These are phyloP conservation scores for Asparagopsis taxiformis DNA, from an alignment of 31 red algal species.

Conservation along the genomic window DNA sequence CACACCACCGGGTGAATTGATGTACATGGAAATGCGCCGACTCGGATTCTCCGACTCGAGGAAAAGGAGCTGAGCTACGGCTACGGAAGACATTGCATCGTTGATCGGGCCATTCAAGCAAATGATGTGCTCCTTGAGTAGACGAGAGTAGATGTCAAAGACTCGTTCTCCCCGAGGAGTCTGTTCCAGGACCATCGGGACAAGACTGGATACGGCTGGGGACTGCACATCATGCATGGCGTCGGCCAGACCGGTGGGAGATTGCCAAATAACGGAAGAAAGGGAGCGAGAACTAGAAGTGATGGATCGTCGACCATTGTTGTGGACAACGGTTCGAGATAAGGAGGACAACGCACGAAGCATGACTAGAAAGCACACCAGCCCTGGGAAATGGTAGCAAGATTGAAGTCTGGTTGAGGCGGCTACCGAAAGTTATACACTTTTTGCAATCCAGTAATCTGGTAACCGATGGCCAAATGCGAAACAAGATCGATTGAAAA, in stretches of 20 bases:
- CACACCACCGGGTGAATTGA: constrained; percentile 88
- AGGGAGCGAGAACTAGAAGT: too few species aligned
- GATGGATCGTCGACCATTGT: too few species aligned
- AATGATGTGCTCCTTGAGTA: constrained; percentile 91
- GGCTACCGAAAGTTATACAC: too few species aligned
- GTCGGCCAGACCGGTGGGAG: constrained; percentile 7
- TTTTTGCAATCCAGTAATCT: too few species aligned
- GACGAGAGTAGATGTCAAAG: constrained; percentile 93
- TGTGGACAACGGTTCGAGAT: too few species aligned
- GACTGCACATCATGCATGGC: constrained; percentile 7
- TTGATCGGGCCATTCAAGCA: constrained; percentile 79
- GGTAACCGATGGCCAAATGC: too few species aligned
- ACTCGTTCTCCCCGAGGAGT: constrained; percentile 80
- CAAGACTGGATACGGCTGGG: constrained; percentile 4
- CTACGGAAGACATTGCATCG: constrained; percentile 63
- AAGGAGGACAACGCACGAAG: too few species aligned
- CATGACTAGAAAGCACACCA: too few species aligned
- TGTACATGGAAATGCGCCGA: constrained; percentile 77
- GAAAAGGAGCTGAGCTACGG: too few species aligned
- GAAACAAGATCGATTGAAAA: too few species aligned
- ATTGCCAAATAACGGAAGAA: constrained; percentile 7
- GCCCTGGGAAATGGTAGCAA: too few species aligned
- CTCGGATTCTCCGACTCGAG: constrained; percentile 76
- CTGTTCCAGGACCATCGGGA: constrained; percentile 92
- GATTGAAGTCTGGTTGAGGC: too few species aligned